Conservation (phyloP, 495 filamentous ascomycete species). For the Halenospora varia region DNA sequence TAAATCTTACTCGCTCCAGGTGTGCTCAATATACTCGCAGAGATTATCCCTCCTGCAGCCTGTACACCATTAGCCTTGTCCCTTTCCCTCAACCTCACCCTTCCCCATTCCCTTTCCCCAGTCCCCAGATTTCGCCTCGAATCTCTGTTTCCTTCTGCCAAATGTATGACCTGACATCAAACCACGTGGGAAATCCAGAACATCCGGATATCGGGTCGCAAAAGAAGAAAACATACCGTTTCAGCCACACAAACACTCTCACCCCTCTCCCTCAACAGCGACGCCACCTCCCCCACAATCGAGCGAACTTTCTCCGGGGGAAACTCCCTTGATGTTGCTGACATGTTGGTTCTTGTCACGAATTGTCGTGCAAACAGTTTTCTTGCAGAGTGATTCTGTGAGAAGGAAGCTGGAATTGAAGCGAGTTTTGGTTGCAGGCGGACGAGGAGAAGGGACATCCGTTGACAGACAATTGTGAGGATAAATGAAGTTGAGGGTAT, state of each 20-base stretch:
- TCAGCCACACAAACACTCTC: conserved; percentile 57
- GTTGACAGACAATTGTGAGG: no score
- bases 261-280: conserved; percentile 45
- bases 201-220: no score
- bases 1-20: conserved; percentile 54
- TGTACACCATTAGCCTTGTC: conserved; percentile 24
- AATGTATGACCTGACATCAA: not conserved
- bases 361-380: not conserved
- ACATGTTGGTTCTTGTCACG: conserved; percentile 1
- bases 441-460: no score
- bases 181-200: not conserved
- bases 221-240: conserved; percentile 38
- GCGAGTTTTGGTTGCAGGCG: no score
- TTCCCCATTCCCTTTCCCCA: not conserved
- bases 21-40: conserved; percentile 47
- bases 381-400: not conserved
- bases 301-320: conserved; percentile 46
- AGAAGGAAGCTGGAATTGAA: no score
- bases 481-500: no score
- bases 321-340: conserved; percentile 29
- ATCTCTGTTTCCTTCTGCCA: no score
- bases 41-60: conserved; percentile 61
- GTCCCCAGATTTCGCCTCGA: no score
- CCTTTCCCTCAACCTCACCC: not conserved
- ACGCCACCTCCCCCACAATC: conserved; percentile 45